Base-by-base conservation (phyloP, 352 stramenopile genomes). In the Phytophthora vignae region DNA sequence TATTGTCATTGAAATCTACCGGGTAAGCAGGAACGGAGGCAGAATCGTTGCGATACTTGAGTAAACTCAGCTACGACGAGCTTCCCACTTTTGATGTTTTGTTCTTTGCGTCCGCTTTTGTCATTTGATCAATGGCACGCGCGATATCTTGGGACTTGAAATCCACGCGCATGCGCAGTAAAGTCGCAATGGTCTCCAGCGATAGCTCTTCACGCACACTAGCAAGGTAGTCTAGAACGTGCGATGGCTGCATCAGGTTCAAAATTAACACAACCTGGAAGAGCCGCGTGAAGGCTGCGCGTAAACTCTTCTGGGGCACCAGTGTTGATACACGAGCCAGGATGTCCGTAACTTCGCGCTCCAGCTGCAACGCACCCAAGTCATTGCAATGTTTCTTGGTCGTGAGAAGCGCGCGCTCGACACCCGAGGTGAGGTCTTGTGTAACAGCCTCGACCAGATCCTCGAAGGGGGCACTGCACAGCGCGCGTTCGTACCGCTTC, bases 261-360 rank as follows among this genome's bases (percentile, higher is more conserved):
- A 96, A 70, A 22, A 96, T 79, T 10, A 94, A 86, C 46, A 90
- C 83, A 38, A 95, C 50, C 65, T 96, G 86, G 64, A 95, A 93
- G 2, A 95, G 76, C 38, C 87, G 77, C 14, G 85, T 95, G 66
- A 95, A 96, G 10, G 83, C 71, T 8, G 65, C 69, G 31, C 85
- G 84, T 36, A 95, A 63, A 71, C 84, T 93, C 66, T 79, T 85
- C 4, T 88, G 71, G 11, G 75, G 64, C 9, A 88, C 84, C 11
- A 91, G 77, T 44, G 79, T 67, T 0, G 81, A 85, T 7, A 91
- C 76, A 9, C 81, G 83, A 10, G 76, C 58, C 6, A 94, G 76
- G 27, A 91, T 88, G 29, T 90, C 76, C 7, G 82, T 88, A 25
- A 92, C 73, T 50, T 96, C 87, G 11, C 85, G 84, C 55, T 96